Base-by-base conservation (phyloP, 768 basidiomycete species). In the Psilocybe cyanescens region DNA sequence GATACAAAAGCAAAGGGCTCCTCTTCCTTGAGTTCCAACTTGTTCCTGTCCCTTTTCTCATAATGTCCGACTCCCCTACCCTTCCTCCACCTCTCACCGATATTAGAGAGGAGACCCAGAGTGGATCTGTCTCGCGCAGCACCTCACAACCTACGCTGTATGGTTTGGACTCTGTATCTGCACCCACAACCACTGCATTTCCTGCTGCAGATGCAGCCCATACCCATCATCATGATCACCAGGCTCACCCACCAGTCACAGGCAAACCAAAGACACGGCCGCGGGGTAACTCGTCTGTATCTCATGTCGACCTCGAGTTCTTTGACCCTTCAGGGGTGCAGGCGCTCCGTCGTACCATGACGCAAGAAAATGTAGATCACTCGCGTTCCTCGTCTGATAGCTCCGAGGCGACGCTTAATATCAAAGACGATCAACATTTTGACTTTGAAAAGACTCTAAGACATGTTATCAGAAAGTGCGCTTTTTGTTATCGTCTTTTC, bases 391-490 rank as follows among this genome's bases (percentile, higher is more conserved):
- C 30, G 37, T 45, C 55, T 9, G 37, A 30, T 14, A 52, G 50
- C 50, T 52, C 53, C 17, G 33, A 54, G 14, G 31, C 53, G 8
- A 55, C 55, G 5, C 17, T 55, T 19, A 55, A 39, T 28, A 39
- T 55, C 9, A 44, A 44, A 8, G 55, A 55, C 17, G 37, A 55
- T 29, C 37, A 44, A 7, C 55, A 19, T 11, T 55, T 55, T 29
- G 55, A 55, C 24, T 55, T 55, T 45, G 39, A 55, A 30, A 55
- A 55, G 39, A 55, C 55, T 6, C 19, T 55, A 12, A 35, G n/a
- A n/a, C 33, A 55, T 14, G 24, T 55, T 24, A 45, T 55, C 6
- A 55, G 55, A 45, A 41, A 39, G 55, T 55, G 12, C 0, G 55
- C 7, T 28, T 29, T 29, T 28, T 17, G 8, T 33, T 37, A 37